Evolutionary conservation across 2,329 filamentous ascomycete species (phyloP).

Genomic region (Aaosphaeria pasadenensis): DNA sequence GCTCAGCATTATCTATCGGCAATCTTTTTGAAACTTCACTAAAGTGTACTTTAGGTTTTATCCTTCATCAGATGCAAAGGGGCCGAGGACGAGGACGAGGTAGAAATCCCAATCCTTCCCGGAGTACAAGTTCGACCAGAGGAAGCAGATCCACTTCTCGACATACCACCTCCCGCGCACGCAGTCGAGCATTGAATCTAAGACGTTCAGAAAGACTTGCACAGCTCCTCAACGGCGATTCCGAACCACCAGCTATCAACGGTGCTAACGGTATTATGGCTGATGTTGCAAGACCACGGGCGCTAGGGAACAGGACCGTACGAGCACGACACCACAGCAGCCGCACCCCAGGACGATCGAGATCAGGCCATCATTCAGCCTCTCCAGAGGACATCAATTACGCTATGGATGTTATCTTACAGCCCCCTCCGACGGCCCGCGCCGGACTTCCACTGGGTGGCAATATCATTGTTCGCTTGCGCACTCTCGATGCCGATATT

Average conservation of each 20-base stretch:
- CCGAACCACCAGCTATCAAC: conserved; percentile 4
- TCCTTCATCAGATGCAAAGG: conserved; percentile 37
- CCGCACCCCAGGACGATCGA: conserved; percentile 20
- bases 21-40: conserved; percentile 19
- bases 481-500: conserved; percentile 26
- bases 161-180: conserved; percentile 12
- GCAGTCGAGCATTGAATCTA: conserved; percentile 17
- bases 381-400: conserved; percentile 31
- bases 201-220: conserved; percentile 33
- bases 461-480: conserved; percentile 32
- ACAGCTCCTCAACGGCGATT: conserved; percentile 24
- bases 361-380: conserved; percentile 18
- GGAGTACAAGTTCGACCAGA: conserved; percentile 18
- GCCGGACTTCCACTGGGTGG: conserved; percentile 29
- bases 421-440: conserved; percentile 32
- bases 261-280: conserved; percentile 27
- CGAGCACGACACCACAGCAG: conserved; percentile 25
- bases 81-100: conserved; percentile 32
- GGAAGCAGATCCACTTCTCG: conserved; percentile 22
- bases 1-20: conserved; percentile 18
- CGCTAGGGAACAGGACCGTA: conserved; percentile 29
- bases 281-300: conserved; percentile 35
- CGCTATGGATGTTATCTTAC: conserved; percentile 38
- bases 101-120: conserved; percentile 30
- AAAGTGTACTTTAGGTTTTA: conserved; percentile 24